These are phyloP conservation scores for Calophaca sinica DNA, from an alignment of 306 rosid genomes.

Conservation along the genomic window DNA sequence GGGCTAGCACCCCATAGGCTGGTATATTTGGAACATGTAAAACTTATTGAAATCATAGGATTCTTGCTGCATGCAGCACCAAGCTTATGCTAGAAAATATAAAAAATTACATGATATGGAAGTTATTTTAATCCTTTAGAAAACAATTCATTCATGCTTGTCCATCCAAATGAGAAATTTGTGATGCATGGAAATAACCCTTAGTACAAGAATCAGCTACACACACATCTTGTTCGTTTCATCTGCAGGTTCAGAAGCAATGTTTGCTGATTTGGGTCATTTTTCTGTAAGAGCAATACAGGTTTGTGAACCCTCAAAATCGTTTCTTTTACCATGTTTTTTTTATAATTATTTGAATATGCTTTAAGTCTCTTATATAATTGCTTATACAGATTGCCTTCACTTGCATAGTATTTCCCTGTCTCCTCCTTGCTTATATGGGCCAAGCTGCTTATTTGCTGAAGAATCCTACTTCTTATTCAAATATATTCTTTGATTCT, in stretches of 20 bases:
- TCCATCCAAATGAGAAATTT: conserved; percentile 31
- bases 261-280: conserved; percentile 89
- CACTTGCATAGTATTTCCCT: conserved; percentile 72
- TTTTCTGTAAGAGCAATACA: conserved; percentile 73
- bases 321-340: conserved; percentile 5
- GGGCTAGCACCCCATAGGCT: no score
- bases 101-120: no score
- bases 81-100: neutral
- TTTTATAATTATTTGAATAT: conserved; percentile 4
- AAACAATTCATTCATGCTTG: conserved; percentile 10
- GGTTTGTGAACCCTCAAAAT: conserved; percentile 46
- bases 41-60: neutral
- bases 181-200: neutral
- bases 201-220: neutral
- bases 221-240: neutral
- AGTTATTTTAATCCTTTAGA: neutral
- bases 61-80: neutral
- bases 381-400: conserved; percentile 64
- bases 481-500: conserved; percentile 70
- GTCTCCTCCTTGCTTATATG: conserved; percentile 85
- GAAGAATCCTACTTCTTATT: conserved; percentile 1
- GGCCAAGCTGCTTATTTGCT: conserved; percentile 87
- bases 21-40: neutral
- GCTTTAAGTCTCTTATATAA: neutral
- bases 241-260: conserved; percentile 77